Conservation (phyloP, 2,329 filamentous ascomycete species). For the Nemania sp. region DNA sequence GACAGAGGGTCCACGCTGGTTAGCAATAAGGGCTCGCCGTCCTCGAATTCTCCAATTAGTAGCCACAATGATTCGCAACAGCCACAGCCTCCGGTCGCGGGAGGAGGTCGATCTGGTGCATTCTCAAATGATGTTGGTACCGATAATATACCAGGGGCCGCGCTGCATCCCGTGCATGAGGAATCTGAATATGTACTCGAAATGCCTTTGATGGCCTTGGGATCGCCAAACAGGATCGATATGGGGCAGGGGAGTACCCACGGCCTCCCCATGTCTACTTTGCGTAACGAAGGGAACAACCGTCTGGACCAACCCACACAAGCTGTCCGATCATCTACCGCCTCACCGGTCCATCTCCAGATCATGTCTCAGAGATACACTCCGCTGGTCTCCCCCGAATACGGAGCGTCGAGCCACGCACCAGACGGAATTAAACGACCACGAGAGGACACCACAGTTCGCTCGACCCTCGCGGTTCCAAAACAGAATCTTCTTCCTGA, state of each 20-base stretch:
- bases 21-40: conserved; percentile 1
- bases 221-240: background rate
- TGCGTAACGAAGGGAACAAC: too few species aligned
- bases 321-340: too few species aligned
- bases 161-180: conserved; percentile 15
- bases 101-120: background rate
- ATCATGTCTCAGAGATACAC: background rate
- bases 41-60: background rate
- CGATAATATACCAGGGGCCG: conserved; percentile 11
- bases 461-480: conserved; percentile 27
- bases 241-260: conserved; percentile 7
- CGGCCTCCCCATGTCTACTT: background rate
- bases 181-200: conserved; percentile 1
- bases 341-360: too few species aligned
- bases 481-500: conserved; percentile 29
- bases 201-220: background rate
- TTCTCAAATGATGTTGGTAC: conserved; percentile 5
- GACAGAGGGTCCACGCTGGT: background rate
- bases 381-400: background rate
- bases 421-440: background rate
- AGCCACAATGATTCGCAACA: background rate
- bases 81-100: background rate
- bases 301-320: too few species aligned
- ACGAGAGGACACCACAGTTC: conserved; percentile 19
- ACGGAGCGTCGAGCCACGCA: background rate